Conservation (phyloP, 768 basidiomycete species). For the Tulasnella sp. region DNA sequence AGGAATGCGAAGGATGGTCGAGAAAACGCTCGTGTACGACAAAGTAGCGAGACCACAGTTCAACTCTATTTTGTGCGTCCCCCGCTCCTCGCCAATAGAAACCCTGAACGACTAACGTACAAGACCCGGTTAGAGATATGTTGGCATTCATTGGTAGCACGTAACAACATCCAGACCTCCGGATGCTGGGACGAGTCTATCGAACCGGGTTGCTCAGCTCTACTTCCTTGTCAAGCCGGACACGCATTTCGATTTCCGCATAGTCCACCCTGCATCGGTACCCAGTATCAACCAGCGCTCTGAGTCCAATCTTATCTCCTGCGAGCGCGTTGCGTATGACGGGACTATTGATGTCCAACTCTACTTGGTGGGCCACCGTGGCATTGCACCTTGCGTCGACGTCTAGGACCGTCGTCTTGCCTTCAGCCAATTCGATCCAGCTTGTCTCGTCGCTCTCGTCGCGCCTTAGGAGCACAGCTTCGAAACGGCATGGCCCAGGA, state of each 20-base stretch:
- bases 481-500: neutral
- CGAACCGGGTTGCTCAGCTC: neutral
- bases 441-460: neutral
- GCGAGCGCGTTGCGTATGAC: neutral
- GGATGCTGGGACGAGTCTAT: neutral
- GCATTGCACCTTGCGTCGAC: neutral
- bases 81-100: neutral
- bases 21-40: neutral
- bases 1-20: neutral
- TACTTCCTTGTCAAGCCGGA: neutral
- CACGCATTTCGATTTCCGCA: neutral
- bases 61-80: neutral
- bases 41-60: neutral
- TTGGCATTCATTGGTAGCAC: neutral
- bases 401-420: neutral
- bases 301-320: constrained; percentile 1
- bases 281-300: neutral
- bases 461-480: neutral
- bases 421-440: neutral
- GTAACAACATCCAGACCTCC: neutral
- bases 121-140: neutral
- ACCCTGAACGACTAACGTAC: neutral
- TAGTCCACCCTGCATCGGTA: neutral
- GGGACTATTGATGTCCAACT: neutral
- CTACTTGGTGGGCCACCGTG: neutral